A percentile compares a stretch with the other conserved stretches of the same genome.
Evolutionary conservation across 2,329 filamentous ascomycete species (phyloP).

Genomic region (Paraphaeosphaeria minitans): DNA sequence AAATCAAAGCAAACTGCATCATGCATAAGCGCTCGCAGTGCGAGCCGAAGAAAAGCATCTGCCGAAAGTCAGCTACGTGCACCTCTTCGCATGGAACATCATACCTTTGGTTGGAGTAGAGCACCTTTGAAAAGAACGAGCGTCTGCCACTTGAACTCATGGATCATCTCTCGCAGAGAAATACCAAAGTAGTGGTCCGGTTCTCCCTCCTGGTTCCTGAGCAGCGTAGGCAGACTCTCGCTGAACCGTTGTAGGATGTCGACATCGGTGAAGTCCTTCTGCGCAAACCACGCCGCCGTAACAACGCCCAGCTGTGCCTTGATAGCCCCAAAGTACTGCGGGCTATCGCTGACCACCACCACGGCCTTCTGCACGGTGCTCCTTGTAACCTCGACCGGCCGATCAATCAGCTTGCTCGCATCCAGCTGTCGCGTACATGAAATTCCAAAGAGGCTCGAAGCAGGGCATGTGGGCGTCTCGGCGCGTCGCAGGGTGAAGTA

Average conservation of each 20-base stretch:
- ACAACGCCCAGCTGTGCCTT: slow-evolving; percentile 89
- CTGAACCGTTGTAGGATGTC: slow-evolving; percentile 91
- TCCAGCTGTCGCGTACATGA: slow-evolving; percentile 93
- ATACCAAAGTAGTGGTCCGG: slow-evolving; percentile 85
- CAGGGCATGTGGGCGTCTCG: slow-evolving; percentile 54
- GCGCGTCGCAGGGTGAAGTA: slow-evolving; percentile 88
- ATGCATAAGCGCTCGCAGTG: slow-evolving; percentile 95
- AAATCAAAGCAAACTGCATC: slow-evolving; percentile 97
- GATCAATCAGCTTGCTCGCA: slow-evolving; percentile 73
- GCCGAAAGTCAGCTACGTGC: slow-evolving; percentile 19
- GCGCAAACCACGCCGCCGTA: slow-evolving; percentile 94
- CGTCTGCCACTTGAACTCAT: slow-evolving; percentile 94
- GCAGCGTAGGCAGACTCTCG: slow-evolving; percentile 72
- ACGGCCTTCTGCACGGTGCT: slow-evolving; percentile 98
- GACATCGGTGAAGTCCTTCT: slow-evolving; percentile 88
- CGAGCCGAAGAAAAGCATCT: slow-evolving; percentile 99
- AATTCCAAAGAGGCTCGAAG: slow-evolving; percentile 91
- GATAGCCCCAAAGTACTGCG: slow-evolving; percentile 87
- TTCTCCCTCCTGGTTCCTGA: slow-evolving; percentile 70
- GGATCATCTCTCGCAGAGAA: slow-evolving; percentile 86
- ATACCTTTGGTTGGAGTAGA: slow-evolving; percentile 89
- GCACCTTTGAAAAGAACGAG: slow-evolving; percentile 92
- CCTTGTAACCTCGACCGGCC: slow-evolving; percentile 88
- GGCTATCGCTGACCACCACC: slow-evolving; percentile 90
- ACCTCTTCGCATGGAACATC: too few relatives aligned